A percentile compares a stretch with the other conserved stretches of the same genome.
phyloP scores from a whole-genome alignment of 2,329 filamentous ascomycete species.

The Aaosphaeria pasadenensis region DNA sequence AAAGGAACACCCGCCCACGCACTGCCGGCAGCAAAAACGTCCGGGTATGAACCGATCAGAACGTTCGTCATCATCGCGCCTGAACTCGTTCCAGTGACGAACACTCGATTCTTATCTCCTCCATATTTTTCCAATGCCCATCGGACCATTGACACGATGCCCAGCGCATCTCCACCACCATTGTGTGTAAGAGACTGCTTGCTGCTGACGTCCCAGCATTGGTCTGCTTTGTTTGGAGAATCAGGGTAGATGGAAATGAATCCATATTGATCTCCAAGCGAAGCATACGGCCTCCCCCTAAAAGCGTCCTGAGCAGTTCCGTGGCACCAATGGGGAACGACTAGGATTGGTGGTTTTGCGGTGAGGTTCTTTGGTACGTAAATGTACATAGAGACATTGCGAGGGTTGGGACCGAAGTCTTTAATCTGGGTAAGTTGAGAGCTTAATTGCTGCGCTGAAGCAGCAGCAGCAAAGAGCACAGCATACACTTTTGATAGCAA shows the following conservation, averaged over 20 bases:
- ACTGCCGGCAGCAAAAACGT: conserved; percentile 33
- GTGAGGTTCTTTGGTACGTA: conserved; percentile 29
- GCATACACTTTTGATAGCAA: background rate
- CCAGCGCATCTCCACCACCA: conserved; percentile 30
- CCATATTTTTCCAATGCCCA: conserved; percentile 27
- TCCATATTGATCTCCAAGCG: conserved; percentile 28
- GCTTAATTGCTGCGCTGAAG: conserved; percentile 18
- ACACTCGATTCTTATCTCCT: conserved; percentile 27
- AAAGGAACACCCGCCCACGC: conserved; percentile 35
- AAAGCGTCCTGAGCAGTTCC: conserved; percentile 30
- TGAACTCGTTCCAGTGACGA: conserved; percentile 32
- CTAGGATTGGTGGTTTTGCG: conserved; percentile 26
- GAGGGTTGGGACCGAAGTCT: conserved; percentile 30
- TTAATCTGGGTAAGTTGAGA: conserved; percentile 25
- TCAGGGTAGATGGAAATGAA: conserved; percentile 35
- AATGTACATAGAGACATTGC: conserved; percentile 31
- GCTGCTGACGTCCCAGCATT: conserved; percentile 36
- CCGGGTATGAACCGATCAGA: conserved; percentile 30
- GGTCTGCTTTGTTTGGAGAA: conserved; percentile 23
- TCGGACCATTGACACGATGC: conserved; percentile 31
- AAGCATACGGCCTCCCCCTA: conserved; percentile 23
- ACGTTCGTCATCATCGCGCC: conserved; percentile 38
- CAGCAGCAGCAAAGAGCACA: conserved; percentile 11
- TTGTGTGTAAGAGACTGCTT: conserved; percentile 30
- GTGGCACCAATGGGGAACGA: conserved; percentile 33